Conservation (phyloP, 2,329 filamentous ascomycete species). For the Colletotrichum musicola region DNA sequence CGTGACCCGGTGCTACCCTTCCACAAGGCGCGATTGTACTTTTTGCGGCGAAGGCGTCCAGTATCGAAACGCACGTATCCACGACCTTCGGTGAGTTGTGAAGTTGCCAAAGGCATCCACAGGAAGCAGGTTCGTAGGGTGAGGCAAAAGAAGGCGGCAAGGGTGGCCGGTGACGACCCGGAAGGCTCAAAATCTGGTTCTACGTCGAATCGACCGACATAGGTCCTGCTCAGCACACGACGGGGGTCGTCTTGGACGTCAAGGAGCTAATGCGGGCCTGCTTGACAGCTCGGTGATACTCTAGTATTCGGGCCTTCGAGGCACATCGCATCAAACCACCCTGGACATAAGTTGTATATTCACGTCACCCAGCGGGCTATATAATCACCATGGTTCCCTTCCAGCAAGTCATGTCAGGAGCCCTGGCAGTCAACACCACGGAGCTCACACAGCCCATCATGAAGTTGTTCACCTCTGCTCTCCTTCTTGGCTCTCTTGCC, state of each 20-base stretch:
- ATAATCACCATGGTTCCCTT: constrained; percentile 36
- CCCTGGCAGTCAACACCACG: constrained; percentile 34
- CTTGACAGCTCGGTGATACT: constrained; percentile 37
- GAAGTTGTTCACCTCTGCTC: constrained; percentile 62
- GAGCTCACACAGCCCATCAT: constrained; percentile 56
- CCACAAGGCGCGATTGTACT: background rate
- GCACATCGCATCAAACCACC: constrained; percentile 24
- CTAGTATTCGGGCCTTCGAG: constrained; percentile 37
- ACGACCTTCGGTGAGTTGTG: background rate
- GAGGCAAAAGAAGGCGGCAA: background rate
- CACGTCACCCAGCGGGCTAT: constrained; percentile 11
- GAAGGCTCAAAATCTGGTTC: background rate
- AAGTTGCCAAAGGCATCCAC: background rate
- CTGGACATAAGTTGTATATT: background rate
- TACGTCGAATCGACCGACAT: constrained; percentile 15
- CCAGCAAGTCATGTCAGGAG: constrained; percentile 30
- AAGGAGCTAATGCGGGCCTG: constrained; percentile 29
- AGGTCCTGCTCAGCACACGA: constrained; percentile 7
- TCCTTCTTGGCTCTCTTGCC: constrained; percentile 65
- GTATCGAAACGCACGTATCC: background rate
- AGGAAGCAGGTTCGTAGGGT: background rate
- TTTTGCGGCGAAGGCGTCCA: too few species aligned
- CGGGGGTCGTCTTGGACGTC: constrained; percentile 13
- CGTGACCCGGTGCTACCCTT: constrained; percentile 6
- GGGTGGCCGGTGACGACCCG: background rate